Conservation (phyloP, 2,329 filamentous ascomycete genomes). For the Pseudogymnoascus sp. region DNA sequence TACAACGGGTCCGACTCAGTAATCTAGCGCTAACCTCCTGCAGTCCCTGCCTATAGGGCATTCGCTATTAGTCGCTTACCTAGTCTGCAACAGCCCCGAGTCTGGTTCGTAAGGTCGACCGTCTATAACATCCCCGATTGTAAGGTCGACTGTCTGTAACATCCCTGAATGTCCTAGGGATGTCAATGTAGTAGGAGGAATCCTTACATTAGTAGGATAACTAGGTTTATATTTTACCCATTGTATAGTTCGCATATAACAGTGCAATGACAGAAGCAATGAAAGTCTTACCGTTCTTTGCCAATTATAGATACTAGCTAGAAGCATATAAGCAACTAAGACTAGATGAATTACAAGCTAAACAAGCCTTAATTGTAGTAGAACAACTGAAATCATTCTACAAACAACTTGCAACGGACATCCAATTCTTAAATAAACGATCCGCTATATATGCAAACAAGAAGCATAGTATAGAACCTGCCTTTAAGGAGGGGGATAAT, state of each 20-base stretch:
- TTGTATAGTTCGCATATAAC: slow-evolving; percentile 13
- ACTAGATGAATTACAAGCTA: background rate
- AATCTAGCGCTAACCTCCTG: too few species aligned
- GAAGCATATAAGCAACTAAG: background rate
- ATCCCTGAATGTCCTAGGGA: too few species aligned
- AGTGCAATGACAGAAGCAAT: background rate
- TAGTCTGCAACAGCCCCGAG: too few species aligned
- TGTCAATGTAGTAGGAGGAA: too few species aligned
- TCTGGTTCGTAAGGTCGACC: too few species aligned
- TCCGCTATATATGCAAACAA: background rate
- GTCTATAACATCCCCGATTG: too few species aligned
- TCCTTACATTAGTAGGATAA: slow-evolving; percentile 11
- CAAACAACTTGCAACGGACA: background rate
- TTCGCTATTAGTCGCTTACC: too few species aligned
- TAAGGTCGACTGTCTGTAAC: too few species aligned
- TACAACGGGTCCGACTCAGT: too few species aligned
- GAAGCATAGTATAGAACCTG: background rate
- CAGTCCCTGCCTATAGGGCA: too few species aligned
- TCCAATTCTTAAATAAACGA: background rate
- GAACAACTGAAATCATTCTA: background rate
- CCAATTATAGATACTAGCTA: slow-evolving; percentile 9
- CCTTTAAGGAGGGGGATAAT: background rate
- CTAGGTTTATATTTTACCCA: slow-evolving; percentile 7
- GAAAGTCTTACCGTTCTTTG: background rate
- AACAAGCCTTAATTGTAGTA: too few species aligned